Conservation (phyloP, 1,139 yeast species). For the Yamadazyma siamensis region DNA sequence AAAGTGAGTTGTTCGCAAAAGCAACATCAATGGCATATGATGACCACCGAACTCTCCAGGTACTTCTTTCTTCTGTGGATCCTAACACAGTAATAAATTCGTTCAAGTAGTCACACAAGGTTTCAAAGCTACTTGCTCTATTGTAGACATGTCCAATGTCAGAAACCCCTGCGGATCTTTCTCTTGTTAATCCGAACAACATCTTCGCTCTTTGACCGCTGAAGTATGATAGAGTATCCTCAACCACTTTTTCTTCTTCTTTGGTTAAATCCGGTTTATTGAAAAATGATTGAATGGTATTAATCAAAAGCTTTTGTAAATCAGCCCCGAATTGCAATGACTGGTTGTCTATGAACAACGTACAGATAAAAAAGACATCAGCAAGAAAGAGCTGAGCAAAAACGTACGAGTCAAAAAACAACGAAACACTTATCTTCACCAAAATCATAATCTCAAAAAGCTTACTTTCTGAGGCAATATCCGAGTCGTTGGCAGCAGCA, state of each 20-base stretch:
- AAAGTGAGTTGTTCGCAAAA: slow-evolving; percentile 53
- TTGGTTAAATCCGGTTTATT: slow-evolving; percentile 52
- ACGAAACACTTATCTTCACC: slow-evolving; percentile 60
- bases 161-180: slow-evolving; percentile 30
- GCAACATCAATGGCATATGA: slow-evolving; percentile 66
- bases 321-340: slow-evolving; percentile 66
- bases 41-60: slow-evolving; percentile 72
- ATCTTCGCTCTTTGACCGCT: slow-evolving; percentile 72
- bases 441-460: slow-evolving; percentile 75
- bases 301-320: slow-evolving; percentile 62
- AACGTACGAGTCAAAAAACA: slow-evolving; percentile 69
- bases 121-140: slow-evolving; percentile 53
- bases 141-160: slow-evolving; percentile 45
- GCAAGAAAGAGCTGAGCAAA: slow-evolving; percentile 68
- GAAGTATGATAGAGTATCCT: slow-evolving; percentile 53
- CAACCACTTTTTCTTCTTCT: slow-evolving; percentile 42
- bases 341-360: slow-evolving; percentile 72
- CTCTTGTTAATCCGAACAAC: slow-evolving; percentile 78
- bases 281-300: slow-evolving; percentile 69
- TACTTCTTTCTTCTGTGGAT: slow-evolving; percentile 50
- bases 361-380: slow-evolving; percentile 66
- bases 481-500: slow-evolving; percentile 44
- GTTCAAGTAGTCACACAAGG: slow-evolving; percentile 59
- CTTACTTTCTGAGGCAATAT: slow-evolving; percentile 57
- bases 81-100: slow-evolving; percentile 49